Conservation (phyloP, 176 grass and related monocot species). For the Musa beccarii region DNA sequence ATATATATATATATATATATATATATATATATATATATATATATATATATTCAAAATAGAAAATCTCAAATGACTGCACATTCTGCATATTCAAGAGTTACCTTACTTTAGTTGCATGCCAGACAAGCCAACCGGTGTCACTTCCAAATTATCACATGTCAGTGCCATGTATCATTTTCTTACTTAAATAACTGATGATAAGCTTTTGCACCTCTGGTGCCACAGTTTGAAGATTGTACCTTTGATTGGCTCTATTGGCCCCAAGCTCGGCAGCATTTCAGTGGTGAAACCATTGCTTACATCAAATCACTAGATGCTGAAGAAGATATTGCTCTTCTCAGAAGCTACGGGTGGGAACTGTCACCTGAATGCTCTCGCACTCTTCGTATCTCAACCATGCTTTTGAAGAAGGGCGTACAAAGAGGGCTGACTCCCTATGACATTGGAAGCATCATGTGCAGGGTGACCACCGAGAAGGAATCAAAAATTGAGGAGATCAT, state of each 20-base stretch:
- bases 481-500: conserved; percentile 17
- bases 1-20: too few species aligned
- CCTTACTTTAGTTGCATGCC: too few species aligned
- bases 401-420: conserved; percentile 6
- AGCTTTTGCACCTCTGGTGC: too few species aligned
- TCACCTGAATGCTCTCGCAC: conserved; percentile 7
- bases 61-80: too few species aligned
- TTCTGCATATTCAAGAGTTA: too few species aligned
- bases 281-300: neutral
- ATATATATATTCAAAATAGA: too few species aligned
- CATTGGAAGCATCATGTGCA: conserved; percentile 18
- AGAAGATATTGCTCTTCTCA: conserved; percentile 6
- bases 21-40: too few species aligned
- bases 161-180: too few species aligned
- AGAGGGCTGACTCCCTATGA: conserved; percentile 13
- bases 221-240: conserved; percentile 13
- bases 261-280: conserved; percentile 6
- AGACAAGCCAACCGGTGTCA: too few species aligned
- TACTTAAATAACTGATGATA: too few species aligned
- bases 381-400: conserved; percentile 17
- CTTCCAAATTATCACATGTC: too few species aligned
- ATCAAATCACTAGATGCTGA: conserved; percentile 16
- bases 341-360: neutral
- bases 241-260: conserved; percentile 19
- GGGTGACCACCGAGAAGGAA: neutral